Conservation (phyloP, 163 green algal species). For the Smithsoniella earleae region DNA sequence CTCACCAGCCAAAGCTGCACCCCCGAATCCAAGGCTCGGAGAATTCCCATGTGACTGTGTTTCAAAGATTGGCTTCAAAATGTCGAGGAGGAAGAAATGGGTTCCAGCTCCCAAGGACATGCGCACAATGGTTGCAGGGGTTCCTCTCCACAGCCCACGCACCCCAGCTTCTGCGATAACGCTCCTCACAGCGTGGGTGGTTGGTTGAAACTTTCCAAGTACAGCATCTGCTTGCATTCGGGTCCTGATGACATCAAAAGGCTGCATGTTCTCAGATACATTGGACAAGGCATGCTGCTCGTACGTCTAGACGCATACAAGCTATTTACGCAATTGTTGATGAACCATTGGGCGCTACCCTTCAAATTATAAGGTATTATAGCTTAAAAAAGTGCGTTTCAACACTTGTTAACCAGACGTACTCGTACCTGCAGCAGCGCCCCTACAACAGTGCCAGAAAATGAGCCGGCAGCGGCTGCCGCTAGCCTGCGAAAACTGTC, state of each 20-base stretch:
- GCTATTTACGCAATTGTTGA: neutral
- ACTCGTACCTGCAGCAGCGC: conserved; percentile 49
- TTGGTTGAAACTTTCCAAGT: conserved; percentile 37
- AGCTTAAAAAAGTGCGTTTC: too few species aligned
- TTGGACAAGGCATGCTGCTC: neutral
- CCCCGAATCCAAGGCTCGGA: conserved; percentile 33
- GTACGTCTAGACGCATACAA: neutral
- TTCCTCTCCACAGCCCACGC: conserved; percentile 64
- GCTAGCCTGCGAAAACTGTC: conserved; percentile 29
- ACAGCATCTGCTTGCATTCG: conserved; percentile 72
- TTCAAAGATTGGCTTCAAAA: conserved; percentile 42
- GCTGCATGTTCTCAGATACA: conserved; percentile 41
- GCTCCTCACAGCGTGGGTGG: conserved; percentile 31
- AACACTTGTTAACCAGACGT: too few species aligned
- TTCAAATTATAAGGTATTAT: neutral
- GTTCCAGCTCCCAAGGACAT: conserved; percentile 63
- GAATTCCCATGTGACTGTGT: conserved; percentile 8
- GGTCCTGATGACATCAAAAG: conserved; percentile 80
- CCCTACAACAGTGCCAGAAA: conserved; percentile 60
- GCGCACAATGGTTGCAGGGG: conserved; percentile 62
- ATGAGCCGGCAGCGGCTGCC: conserved; percentile 44
- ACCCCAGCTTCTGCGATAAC: conserved; percentile 39
- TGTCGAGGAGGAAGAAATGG: conserved; percentile 75
- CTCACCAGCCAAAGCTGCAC: conserved; percentile 27
- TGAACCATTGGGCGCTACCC: neutral